Percentiles rank a stretch among this genome's conserved stretches.
Conservation (phyloP, 192 early-diverging fungal species). For the Borealophlyctis nickersoniae region DNA sequence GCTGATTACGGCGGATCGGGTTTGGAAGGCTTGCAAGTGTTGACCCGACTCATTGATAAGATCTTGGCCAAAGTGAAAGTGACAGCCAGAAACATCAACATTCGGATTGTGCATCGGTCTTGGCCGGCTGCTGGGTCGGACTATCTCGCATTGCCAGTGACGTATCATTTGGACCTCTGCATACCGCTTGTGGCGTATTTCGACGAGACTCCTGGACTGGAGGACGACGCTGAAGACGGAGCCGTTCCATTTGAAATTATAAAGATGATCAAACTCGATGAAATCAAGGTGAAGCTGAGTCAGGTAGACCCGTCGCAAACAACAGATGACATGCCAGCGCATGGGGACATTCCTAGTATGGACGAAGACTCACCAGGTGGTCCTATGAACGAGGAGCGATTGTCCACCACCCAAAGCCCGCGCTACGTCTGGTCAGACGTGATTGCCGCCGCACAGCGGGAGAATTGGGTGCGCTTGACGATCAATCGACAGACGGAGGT, state of each 20-base stretch:
- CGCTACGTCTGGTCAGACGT: not conserved
- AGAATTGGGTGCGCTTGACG: not conserved
- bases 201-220: constrained; percentile 58
- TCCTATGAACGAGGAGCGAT: too few relatives aligned
- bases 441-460: not conserved
- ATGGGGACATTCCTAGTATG: too few relatives aligned
- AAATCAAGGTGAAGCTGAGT: constrained; percentile 50
- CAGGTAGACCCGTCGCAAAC: constrained; percentile 16
- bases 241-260: constrained; percentile 40
- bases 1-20: constrained; percentile 19
- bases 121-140: not conserved
- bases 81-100: constrained; percentile 50
- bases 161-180: constrained; percentile 49
- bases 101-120: constrained; percentile 51
- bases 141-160: too few relatives aligned
- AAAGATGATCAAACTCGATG: constrained; percentile 48
- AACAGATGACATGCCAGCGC: too few relatives aligned
- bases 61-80: constrained; percentile 80
- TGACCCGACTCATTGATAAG: constrained; percentile 79
- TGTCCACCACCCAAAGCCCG: not conserved
- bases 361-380: too few relatives aligned
- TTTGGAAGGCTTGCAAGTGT: constrained; percentile 68
- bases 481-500: not conserved
- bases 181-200: constrained; percentile 51
- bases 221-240: constrained; percentile 23